Percentiles rank a stretch among this genome's conserved stretches.
phyloP scores from a whole-genome alignment of 345 rosid species.

The Garcia nutans region DNA sequence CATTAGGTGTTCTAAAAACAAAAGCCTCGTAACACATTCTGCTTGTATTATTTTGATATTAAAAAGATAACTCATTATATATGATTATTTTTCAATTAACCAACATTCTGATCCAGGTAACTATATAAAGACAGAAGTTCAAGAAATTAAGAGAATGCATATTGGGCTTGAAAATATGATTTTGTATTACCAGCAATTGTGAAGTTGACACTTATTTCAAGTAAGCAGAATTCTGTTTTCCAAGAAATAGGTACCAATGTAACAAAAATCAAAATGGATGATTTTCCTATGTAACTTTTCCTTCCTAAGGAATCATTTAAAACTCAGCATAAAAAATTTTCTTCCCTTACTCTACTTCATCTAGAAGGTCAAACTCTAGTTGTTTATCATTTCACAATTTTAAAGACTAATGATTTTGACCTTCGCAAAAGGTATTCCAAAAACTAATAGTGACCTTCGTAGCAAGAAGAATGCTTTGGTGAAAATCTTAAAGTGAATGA shows the following conservation, averaged over 20 bases:
- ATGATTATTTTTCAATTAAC: background rate
- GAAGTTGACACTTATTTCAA: background rate
- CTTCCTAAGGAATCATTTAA: background rate
- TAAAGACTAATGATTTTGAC: background rate
- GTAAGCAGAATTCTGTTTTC: background rate
- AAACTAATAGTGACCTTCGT: background rate
- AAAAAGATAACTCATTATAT: background rate
- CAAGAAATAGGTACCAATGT: background rate
- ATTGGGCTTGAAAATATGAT: background rate
- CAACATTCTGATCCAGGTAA: background rate
- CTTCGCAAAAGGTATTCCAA: background rate
- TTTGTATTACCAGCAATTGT: background rate
- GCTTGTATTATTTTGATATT: background rate
- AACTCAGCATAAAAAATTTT: too few species aligned
- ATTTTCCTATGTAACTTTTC: background rate
- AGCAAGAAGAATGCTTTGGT: too few species aligned
- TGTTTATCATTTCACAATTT: background rate
- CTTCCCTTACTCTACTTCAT: background rate
- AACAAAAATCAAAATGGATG: background rate
- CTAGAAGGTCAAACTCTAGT: background rate
- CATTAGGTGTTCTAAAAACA: background rate
- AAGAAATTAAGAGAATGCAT: background rate
- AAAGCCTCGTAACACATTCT: too few species aligned
- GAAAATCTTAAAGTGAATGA: too few species aligned
- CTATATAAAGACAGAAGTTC: background rate